Evolutionary conservation across 805 yeast species (phyloP).

Genomic region (Henningerozyma blattae): DNA sequence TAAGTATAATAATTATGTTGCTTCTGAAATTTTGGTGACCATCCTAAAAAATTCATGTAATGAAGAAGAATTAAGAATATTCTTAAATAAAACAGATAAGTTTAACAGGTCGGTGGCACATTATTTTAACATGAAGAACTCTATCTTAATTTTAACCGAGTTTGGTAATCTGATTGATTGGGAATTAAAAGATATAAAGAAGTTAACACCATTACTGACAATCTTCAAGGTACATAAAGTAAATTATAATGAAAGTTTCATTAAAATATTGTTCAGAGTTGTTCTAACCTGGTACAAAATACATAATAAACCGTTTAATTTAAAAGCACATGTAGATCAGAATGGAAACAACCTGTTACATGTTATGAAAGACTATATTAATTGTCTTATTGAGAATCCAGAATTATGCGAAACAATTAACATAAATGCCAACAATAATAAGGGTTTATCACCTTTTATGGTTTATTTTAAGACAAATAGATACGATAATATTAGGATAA

Average conservation of each 20-base stretch:
- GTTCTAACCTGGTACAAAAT: conserved; percentile 32
- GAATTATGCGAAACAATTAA: conserved; percentile 30
- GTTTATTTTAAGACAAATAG: conserved; percentile 60
- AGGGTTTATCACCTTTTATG: conserved; percentile 58
- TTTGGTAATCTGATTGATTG: conserved; percentile 59
- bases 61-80: conserved; percentile 33
- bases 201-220: conserved; percentile 74
- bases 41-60: conserved; percentile 33
- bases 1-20: conserved; percentile 36
- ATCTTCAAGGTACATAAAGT: conserved; percentile 76
- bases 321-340: conserved; percentile 55
- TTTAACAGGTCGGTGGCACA: conserved; percentile 60
- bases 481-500: conserved; percentile 39
- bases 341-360: conserved; percentile 73
- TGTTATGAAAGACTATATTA: conserved; percentile 43
- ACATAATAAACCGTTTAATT: conserved; percentile 27
- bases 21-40: conserved; percentile 35
- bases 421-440: conserved; percentile 48
- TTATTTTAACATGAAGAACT: no score
- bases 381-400: conserved; percentile 27
- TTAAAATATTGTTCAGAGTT: conserved; percentile 33
- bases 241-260: conserved; percentile 39
- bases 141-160: conserved; percentile 34
- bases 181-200: conserved; percentile 49
- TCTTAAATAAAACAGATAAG: conserved; percentile 39